Percentiles rank a stretch among this genome's conserved stretches.
phyloP scores from a whole-genome alignment of 108 stramenopile species.

The Skeletonema potamos region DNA sequence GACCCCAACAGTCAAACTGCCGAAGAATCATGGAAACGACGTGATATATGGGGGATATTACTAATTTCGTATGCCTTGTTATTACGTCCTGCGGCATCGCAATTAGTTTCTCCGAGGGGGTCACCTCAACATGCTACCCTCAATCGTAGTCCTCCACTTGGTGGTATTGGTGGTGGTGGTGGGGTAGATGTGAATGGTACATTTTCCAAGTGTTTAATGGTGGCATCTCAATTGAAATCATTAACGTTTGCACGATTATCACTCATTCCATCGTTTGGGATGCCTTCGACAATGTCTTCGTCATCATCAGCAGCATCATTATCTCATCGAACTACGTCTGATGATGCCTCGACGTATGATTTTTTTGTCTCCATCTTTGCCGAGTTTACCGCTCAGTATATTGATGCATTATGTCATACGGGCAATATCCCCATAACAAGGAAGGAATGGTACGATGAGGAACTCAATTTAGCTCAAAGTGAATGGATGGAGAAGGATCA shows the following conservation, averaged over 20 bases:
- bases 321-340: constrained; percentile 11
- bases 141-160: neutral
- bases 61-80: constrained; percentile 62
- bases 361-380: constrained; percentile 73
- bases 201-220: constrained; percentile 54
- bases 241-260: constrained; percentile 71
- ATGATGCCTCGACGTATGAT: constrained; percentile 33
- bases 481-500: constrained; percentile 55
- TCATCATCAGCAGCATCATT: constrained; percentile 3
- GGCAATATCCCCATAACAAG: constrained; percentile 72
- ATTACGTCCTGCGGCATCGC: constrained; percentile 46
- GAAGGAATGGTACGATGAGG: constrained; percentile 63
- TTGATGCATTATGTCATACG: constrained; percentile 53
- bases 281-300: constrained; percentile 8
- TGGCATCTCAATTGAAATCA: constrained; percentile 59
- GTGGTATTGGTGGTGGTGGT: neutral
- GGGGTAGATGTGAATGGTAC: constrained; percentile 43
- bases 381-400: constrained; percentile 63
- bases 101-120: constrained; percentile 51
- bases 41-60: constrained; percentile 75
- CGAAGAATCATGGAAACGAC: constrained; percentile 58
- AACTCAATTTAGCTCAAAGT: constrained; percentile 60
- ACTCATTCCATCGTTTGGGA: constrained; percentile 59
- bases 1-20: constrained; percentile 38
- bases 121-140: neutral